Evolutionary conservation across 208 protist species (phyloP), one percentile per base, ranked within the genome.

Genomic region (Sergeia podlipaevii): DNA sequence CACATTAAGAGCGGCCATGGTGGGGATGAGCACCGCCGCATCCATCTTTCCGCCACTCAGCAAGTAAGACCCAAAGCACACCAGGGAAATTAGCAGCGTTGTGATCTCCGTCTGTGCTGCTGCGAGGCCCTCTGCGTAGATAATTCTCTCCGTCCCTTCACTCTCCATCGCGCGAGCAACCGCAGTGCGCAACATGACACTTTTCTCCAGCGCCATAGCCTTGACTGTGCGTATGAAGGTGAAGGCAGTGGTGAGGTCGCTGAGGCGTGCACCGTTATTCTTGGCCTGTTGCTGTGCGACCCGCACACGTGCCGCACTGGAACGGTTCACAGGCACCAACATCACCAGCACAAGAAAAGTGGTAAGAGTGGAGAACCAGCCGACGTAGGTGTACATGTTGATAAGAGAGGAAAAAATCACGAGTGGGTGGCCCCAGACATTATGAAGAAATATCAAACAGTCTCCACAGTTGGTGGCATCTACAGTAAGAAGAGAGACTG

Each of bases 191-290:
- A 53, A 26, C 41, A 77, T 47, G 6, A 87, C 62, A 38, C 44
- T 63, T 37, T 69, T 32, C 44, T 91, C 78, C 23, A 81, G 65
- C 15, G 74, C 74, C 76, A 91, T 82, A 36, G 79, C 65, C 60
- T 87, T 83, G 18, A 91, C 74, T 23, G 79, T 83, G 18, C 83
- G 83, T 76, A 91, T 91, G 6, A 57, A 68, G 4, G 72, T 58
- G 7, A 91, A 58, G 29, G 76, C 70, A n/a, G 67, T 63, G 24
- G 69, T 72, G 28, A 91, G 70, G 36, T 87, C 72, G 28, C 65
- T 80, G 24, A 85, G 65, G n/a, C 80, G 66, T 13, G 55, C 60
- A 24, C 70, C 67, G 56, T 70, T 78, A 47, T 70, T 60, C 39
- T 70, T 77, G 8, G 69, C 53, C 45, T 71, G 50, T 60, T 78